These are phyloP conservation scores for Umbelopsis sp. DNA, from an alignment of 192 early-diverging fungal species.

Conservation along the genomic window DNA sequence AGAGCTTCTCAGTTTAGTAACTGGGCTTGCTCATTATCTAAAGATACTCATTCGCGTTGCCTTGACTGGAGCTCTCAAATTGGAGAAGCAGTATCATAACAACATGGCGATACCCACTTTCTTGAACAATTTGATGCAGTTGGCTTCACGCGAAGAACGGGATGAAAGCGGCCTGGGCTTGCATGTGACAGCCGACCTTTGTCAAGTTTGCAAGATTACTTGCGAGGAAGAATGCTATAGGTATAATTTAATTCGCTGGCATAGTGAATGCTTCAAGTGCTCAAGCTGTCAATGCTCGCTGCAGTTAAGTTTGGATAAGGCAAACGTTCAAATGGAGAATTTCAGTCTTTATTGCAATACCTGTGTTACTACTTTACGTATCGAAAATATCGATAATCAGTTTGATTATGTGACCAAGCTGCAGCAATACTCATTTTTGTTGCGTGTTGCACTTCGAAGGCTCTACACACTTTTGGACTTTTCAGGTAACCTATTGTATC, in stretches of 20 bases:
- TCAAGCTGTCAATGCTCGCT: constrained; percentile 51
- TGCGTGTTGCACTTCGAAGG: constrained; percentile 80
- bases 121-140: constrained; percentile 74
- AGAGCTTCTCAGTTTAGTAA: constrained; percentile 88
- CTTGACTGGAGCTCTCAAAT: constrained; percentile 85
- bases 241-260: constrained; percentile 69
- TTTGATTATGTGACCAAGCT: constrained; percentile 83
- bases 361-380: constrained; percentile 9
- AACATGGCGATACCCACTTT: constrained; percentile 61
- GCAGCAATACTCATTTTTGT: constrained; percentile 88
- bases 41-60: constrained; percentile 92
- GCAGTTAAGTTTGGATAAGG: constrained; percentile 12
- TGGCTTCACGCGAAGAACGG: constrained; percentile 35
- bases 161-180: constrained; percentile 47
- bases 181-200: constrained; percentile 78
- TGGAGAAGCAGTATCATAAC: constrained; percentile 39
- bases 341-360: constrained; percentile 36
- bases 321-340: constrained; percentile 17
- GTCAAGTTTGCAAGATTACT: constrained; percentile 71
- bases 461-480: constrained; percentile 77
- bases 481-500: constrained; percentile 9
- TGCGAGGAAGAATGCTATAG: constrained; percentile 89
- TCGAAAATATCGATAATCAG: constrained; percentile 37
- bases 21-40: constrained; percentile 88
- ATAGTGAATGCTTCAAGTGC: constrained; percentile 82